Percentiles rank a stretch among this genome's conserved stretches.
phyloP scores from a whole-genome alignment of 1,139 yeast genomes.

The Sugiyamaella xylanicola region DNA sequence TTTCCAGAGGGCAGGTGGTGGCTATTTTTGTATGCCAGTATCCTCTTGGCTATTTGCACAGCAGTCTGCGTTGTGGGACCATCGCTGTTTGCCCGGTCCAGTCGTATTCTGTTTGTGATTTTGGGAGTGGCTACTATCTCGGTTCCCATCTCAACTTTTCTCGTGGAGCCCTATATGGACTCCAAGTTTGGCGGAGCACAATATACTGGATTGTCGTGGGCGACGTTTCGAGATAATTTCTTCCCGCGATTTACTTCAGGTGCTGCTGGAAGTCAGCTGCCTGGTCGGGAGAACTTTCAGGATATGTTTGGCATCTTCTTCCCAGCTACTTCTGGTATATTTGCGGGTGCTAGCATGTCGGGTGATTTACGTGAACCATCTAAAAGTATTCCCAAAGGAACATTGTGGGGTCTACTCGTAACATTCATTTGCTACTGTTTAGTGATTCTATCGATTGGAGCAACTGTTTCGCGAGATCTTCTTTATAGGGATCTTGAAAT shows the following conservation, averaged over 20 bases:
- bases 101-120: constrained; percentile 69
- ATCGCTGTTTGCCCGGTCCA: constrained; percentile 78
- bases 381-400: constrained; percentile 85
- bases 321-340: constrained; percentile 97
- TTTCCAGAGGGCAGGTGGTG: constrained; percentile 62
- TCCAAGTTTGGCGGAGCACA: constrained; percentile 48
- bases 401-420: constrained; percentile 73
- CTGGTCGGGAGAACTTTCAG: constrained; percentile 70
- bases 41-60: constrained; percentile 70
- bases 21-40: constrained; percentile 63
- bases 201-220: constrained; percentile 76
- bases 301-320: constrained; percentile 91
- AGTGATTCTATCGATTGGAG: constrained; percentile 79
- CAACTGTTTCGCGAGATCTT: constrained; percentile 75
- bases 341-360: constrained; percentile 99
- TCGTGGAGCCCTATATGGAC: constrained; percentile 61
- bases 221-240: constrained; percentile 63
- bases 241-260: constrained; percentile 81
- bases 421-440: constrained; percentile 73
- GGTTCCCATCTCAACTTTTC: constrained; percentile 73
- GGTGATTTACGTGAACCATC: constrained; percentile 91
- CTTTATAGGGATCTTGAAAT: constrained; percentile 78
- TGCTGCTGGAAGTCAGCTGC: constrained; percentile 84
- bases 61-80: constrained; percentile 73
- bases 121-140: constrained; percentile 75